Base-by-base conservation (phyloP, 177 flowering plant species). In the Vitis hybrid region DNA sequence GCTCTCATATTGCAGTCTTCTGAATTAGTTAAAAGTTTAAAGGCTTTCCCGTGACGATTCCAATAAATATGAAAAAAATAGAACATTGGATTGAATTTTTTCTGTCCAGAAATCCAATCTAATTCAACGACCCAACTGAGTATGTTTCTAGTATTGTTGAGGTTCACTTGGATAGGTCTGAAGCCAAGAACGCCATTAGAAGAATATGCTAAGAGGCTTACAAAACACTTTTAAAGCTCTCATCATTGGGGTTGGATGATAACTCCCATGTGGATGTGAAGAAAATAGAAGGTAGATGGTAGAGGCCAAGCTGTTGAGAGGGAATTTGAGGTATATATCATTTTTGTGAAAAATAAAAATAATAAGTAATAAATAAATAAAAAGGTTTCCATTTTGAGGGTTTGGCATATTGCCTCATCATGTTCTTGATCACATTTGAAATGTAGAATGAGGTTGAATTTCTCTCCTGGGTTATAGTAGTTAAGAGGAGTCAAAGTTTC, bases 361-460 rank as follows among this genome's bases (percentile, higher is more conserved):
- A 35, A 19, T 19, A 1, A 19, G 19, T 21, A 21, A 21, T 21
- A 19, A 19, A 19, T 19, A 19, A 19, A 19, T 19, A 21, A 21
- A 19, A 19, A 19, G 24, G 24, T 21, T 21, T 21, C 24, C 24
- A 1, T 21, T 21, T 21, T 21, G 24, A 21, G 24, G 24, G 24
- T 21, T 21, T 21, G 24, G 24, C 24, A 21, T 21, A 21, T 21
- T 21, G 24, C 46, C 32, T 66, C 6, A 35, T 65, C 30, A 64
- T 32, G 10, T 67, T 50, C 7, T 56, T 15, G 62, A 24, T 40
- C 50, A 57, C 35, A 14, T 48, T 67, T 69, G 60, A 58, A 52
- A 74, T 82, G 79, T 91, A 95, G 99, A 95, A 87, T 79, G 98
- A 95, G 80, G 84, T 93, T 56, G 86, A 52, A 85, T 96, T 70